These are phyloP conservation scores for Pythium brassicae DNA, from an alignment of 352 stramenopile genomes.

Conservation along the genomic window DNA sequence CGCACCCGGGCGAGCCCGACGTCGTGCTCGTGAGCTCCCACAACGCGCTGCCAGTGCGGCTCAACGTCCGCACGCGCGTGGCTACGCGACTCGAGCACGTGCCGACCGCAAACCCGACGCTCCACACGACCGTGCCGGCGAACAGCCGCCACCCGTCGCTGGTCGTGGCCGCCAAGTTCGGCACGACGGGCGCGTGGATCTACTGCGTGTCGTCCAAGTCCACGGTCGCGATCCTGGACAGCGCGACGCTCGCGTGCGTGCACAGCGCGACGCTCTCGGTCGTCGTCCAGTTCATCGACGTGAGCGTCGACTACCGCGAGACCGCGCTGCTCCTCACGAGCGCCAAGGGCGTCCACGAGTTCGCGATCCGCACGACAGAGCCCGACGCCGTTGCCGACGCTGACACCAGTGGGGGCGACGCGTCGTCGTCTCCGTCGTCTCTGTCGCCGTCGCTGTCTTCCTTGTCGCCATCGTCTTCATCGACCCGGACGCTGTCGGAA, in stretches of 20 bases:
- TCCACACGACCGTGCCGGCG: slow-evolving; percentile 40
- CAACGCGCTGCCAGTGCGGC: slow-evolving; percentile 46
- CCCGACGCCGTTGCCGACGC: neutral
- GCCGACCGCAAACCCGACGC: slow-evolving; percentile 44
- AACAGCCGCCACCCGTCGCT: slow-evolving; percentile 58
- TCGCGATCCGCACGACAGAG: slow-evolving; percentile 17
- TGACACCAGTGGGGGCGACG: neutral
- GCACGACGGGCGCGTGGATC: slow-evolving; percentile 43
- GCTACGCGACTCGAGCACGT: slow-evolving; percentile 24
- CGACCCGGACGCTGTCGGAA: slow-evolving; percentile 30
- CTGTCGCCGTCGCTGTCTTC: no score
- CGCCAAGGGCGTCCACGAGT: slow-evolving; percentile 77
- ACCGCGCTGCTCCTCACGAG: slow-evolving; percentile 56
- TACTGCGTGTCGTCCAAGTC: slow-evolving; percentile 72
- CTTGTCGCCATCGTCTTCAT: no score
- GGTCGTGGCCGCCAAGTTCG: slow-evolving; percentile 47
- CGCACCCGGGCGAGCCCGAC: slow-evolving; percentile 48
- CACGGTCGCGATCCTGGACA: slow-evolving; percentile 53
- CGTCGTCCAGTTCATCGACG: slow-evolving; percentile 64
- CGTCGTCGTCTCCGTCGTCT: no score
- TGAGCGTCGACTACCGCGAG: slow-evolving; percentile 49
- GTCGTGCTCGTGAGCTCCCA: slow-evolving; percentile 55
- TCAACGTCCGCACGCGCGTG: slow-evolving; percentile 40
- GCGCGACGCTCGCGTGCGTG: slow-evolving; percentile 39
- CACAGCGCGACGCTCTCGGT: slow-evolving; percentile 43